Conservation (phyloP, 2,329 filamentous ascomycete species). For the Fusarium penzigii region DNA sequence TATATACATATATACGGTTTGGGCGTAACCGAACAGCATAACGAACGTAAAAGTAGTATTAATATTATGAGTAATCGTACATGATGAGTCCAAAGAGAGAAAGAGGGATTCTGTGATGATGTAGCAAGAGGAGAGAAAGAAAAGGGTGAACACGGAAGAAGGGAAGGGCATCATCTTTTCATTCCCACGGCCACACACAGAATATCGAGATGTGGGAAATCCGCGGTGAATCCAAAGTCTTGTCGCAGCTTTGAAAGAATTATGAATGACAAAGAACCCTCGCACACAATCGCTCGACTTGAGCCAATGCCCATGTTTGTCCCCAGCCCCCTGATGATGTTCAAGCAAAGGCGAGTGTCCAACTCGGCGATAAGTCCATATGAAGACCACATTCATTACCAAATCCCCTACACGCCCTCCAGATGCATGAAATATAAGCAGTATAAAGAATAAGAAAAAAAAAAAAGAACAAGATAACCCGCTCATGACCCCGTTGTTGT, state of each 20-base stretch:
- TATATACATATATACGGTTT: no score
- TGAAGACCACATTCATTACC: constrained; percentile 15
- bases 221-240: no score
- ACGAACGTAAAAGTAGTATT: constrained; percentile 13
- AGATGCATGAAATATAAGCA: constrained; percentile 5
- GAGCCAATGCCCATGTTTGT: constrained; percentile 8
- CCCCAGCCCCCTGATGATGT: background rate
- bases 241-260: no score
- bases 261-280: no score
- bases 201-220: no score
- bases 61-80: constrained; percentile 20
- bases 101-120: constrained; percentile 5
- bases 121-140: constrained; percentile 19
- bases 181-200: no score
- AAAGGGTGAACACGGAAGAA: constrained; percentile 8
- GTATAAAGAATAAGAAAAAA: background rate
- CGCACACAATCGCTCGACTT: no score
- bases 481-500: constrained; percentile 14
- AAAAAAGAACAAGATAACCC: constrained; percentile 1
- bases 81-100: constrained; percentile 6
- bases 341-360: constrained; percentile 20
- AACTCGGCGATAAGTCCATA: constrained; percentile 8
- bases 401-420: constrained; percentile 1
- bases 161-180: no score
- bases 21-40: constrained; percentile 1